Evolutionary conservation across 257 asterid species (phyloP).

Genomic region (Solanum raphanifolium): DNA sequence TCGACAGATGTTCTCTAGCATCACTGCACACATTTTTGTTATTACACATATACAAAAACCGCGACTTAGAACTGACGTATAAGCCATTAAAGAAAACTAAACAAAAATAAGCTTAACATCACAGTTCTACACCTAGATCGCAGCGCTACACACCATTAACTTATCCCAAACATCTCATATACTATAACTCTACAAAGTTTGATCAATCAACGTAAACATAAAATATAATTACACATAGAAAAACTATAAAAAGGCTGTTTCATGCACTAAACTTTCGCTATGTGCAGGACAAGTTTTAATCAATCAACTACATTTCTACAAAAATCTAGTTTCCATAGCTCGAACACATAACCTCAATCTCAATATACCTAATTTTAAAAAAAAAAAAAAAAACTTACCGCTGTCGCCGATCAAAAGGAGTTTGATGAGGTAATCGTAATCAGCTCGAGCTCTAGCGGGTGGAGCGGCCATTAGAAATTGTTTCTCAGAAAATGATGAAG

Average conservation of each 20-base stretch:
- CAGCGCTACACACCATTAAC: background rate
- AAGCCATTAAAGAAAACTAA: background rate
- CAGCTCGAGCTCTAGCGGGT: slow-evolving; percentile 74
- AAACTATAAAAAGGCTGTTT: background rate
- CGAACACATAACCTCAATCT: background rate
- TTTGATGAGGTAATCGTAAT: slow-evolving; percentile 60
- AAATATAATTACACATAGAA: background rate
- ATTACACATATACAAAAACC: background rate
- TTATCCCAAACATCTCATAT: background rate
- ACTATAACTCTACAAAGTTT: background rate
- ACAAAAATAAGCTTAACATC: background rate
- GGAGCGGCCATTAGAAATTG: slow-evolving; percentile 51
- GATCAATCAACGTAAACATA: background rate
- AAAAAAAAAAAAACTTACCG: slow-evolving; percentile 24
- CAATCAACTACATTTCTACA: background rate
- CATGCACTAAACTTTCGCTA: background rate
- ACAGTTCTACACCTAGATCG: background rate
- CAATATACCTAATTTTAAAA: background rate
- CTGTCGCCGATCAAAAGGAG: slow-evolving; percentile 72
- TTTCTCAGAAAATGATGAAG: slow-evolving; percentile 7
- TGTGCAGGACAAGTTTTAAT: background rate
- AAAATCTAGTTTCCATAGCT: background rate
- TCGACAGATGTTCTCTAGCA: background rate
- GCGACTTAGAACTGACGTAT: background rate
- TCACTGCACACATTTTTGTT: background rate